Evolutionary conservation across 495 filamentous ascomycete species (phyloP), one percentile per base, ranked within the genome.

Genomic region (Podospora appendiculata): DNA sequence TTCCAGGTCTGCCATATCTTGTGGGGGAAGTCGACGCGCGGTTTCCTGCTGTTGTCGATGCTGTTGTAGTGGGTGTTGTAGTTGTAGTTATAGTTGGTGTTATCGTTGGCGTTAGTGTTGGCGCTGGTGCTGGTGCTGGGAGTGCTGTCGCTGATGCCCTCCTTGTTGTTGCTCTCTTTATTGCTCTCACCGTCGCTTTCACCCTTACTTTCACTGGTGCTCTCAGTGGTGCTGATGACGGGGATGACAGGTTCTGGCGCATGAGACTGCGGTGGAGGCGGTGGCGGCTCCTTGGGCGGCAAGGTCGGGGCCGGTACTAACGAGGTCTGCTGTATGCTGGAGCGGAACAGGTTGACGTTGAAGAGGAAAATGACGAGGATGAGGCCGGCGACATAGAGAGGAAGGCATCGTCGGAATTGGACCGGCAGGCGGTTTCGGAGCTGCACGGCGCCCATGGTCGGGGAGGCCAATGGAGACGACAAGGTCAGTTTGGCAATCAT

Each of bases 1-100:
- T 84, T 84, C 83, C 83, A 86, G 9, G 79, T 79, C 63, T 86
- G 83, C 83, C 83, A 86, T 53, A 86, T 82, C 60, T 69, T 69
- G 17, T 50, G 54, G 42, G 66, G 66, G 39, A 69, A 69, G 17
- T 56, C 62, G 49, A 14, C 36, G 44, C 60, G 64, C 36, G 16
- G 34, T 34, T 16, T 35, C 16, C 39, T n/a, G 39, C 38, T 19
- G 13, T 10, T 38, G 36, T 13, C 13, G 36, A 11, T 38, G 36
- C 10, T 38, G 36, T 38, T 10, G 9, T 11, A 11, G 36, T 38
- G 9, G 36, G 36, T 3, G 13, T 38, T 38, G 8, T 13, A 11
- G 13, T 19, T 9, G 46, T 18, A 11, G 38, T 36, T 25, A 5
- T 38, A 1, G 36, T 38, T 38, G 36, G 36, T 38, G 36, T 38